A percentile compares a stretch with the other conserved stretches of the same genome.
Conservation (phyloP, 2,329 filamentous ascomycete species). For the Scedosporium minutisporum region DNA sequence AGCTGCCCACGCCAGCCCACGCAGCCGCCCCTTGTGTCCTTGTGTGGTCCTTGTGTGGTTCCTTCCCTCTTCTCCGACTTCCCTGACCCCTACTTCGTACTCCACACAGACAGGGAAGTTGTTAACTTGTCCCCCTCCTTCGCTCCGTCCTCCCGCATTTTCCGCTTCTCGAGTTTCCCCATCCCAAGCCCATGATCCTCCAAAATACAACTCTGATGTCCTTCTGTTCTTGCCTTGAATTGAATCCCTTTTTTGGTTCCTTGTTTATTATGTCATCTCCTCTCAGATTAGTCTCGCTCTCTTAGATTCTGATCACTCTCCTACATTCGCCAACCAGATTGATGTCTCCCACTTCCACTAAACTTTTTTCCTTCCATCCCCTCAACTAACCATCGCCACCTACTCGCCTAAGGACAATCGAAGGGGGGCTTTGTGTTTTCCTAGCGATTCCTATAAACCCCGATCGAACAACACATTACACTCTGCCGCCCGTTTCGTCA, state of each 20-base stretch:
- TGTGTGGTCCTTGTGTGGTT: too few species aligned
- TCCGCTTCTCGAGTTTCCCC: background rate
- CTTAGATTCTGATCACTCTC: background rate
- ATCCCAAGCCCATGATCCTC: background rate
- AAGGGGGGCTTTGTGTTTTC: background rate
- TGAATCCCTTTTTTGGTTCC: background rate
- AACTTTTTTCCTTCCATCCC: background rate
- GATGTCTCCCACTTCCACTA: background rate
- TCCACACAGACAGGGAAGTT: background rate
- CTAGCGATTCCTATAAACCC: background rate
- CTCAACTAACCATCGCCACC: background rate
- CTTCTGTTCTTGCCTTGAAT: background rate
- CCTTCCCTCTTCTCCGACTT: too few species aligned
- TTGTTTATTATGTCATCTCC: slow-evolving; percentile 3
- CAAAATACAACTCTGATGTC: background rate
- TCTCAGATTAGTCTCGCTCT: background rate
- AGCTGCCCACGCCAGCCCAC: too few species aligned
- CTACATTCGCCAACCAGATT: background rate
- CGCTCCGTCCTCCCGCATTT: background rate
- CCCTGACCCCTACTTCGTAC: background rate
- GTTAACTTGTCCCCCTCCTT: background rate
- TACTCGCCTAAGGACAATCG: background rate
- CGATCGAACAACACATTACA: background rate
- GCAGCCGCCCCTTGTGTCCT: too few species aligned
- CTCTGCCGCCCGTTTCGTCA: background rate